These are phyloP conservation scores for Plectosphaerella sp. DNA, from an alignment of 2,329 filamentous ascomycete species.

Conservation along the genomic window DNA sequence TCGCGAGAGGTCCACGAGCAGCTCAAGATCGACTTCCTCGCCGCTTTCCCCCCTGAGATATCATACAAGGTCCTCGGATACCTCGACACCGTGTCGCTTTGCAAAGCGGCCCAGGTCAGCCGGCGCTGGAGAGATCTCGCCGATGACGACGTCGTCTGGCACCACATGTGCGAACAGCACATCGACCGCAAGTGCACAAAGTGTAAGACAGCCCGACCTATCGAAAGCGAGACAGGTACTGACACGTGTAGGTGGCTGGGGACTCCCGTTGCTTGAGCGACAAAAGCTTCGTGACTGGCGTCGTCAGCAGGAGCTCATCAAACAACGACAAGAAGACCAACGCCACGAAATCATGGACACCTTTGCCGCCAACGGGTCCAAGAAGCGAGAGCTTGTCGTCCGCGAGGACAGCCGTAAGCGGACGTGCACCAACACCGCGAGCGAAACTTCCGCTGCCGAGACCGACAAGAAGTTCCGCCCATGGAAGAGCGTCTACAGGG, in stretches of 20 bases:
- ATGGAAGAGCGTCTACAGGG: conserved; percentile 96
- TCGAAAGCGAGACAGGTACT: conserved; percentile 58
- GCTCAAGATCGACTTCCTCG: conserved; percentile 95
- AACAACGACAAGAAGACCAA: conserved; percentile 13
- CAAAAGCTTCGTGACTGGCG: conserved; percentile 85
- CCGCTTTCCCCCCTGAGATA: conserved; percentile 82
- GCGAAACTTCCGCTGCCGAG: conserved; percentile 19
- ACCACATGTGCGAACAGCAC: conserved; percentile 78
- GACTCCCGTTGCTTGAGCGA: conserved; percentile 81
- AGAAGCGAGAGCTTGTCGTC: conserved; percentile 25
- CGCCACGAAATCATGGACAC: conserved; percentile 14
- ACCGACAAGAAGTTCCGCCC: conserved; percentile 52
- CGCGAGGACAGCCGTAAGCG: conserved; percentile 29
- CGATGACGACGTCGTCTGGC: conserved; percentile 98
- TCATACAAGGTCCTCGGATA: conserved; percentile 91
- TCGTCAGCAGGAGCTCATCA: conserved; percentile 67
- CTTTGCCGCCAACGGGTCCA: conserved; percentile 17
- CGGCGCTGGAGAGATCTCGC: conserved; percentile 81
- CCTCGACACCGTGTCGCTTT: conserved; percentile 89
- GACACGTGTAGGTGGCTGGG: conserved; percentile 78
- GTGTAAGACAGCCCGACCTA: conserved; percentile 3
- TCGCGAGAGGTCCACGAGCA: conserved; percentile 88
- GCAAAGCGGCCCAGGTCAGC: conserved; percentile 93
- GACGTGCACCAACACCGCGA: conserved; percentile 18
- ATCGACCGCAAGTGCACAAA: conserved; percentile 88